Base-by-base conservation (phyloP, 2,329 filamentous ascomycete genomes). In the Dactylellina sp. region DNA sequence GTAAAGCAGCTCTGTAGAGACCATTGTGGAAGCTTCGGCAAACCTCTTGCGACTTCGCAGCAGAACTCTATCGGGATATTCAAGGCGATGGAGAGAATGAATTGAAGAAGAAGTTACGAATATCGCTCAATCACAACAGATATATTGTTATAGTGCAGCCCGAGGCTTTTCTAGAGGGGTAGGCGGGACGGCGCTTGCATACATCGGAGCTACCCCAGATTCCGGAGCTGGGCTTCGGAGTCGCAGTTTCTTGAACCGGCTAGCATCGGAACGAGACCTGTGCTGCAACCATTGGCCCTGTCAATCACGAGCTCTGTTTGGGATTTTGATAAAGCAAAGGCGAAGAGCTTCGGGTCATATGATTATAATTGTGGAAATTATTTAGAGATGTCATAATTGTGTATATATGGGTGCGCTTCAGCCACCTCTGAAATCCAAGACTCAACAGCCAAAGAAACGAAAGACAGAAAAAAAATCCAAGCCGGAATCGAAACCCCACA, bases 161-260 rank as follows among this genome's bases (percentile, higher is more conserved):
- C 50, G 53, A 66, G 52, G 59, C 35, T 57, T 56, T 57, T 56
- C 49, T 14, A 40, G 63, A 68, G 55, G 63, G 52, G 52, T 52
- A 55, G 52, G 47, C 65, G 46, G 60, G 44, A 16, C 35, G 37
- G 39, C 46, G 3, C n/a, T 18, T 28, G 56, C 49, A 55, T 60
- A 60, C 46, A 65, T 72, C 60, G 68, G 68, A 65, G 60, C 60
- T 72, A 72, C 68, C 68, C 68, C 68, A 65, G 68, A 72, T 72
- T 60, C 49, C 52, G 59, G 42, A 37, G 57, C 57, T 62, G 64
- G 46, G 47, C 42, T 64, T 72, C 59, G 59, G 66, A 60, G 52
- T 72, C 44, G 40, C 60, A 56, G 52, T 50, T 72, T 61, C 61
- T 62, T 44, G 50, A 71, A 59, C 60, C 70, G 70, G 70, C 70